Percentiles rank a stretch among this genome's conserved stretches.
These are phyloP conservation scores for Brassica cretica DNA, from an alignment of 345 rosid genomes.

Conservation along the genomic window DNA sequence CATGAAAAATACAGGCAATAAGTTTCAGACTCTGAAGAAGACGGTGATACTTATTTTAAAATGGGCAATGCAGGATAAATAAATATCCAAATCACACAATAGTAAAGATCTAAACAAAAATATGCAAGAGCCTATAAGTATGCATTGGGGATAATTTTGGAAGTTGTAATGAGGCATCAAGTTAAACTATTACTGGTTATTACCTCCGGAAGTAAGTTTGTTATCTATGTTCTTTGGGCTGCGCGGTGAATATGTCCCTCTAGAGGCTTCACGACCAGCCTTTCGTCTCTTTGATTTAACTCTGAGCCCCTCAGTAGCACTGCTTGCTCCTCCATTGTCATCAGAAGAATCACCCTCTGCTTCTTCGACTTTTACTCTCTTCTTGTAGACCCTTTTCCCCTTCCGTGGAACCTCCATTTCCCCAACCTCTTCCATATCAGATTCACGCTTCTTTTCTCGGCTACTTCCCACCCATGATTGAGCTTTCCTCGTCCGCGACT, in stretches of 20 bases:
- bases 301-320: slow-evolving; percentile 75
- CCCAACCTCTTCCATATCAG: slow-evolving; percentile 66
- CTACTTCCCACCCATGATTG: slow-evolving; percentile 48
- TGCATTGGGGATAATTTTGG: not conserved
- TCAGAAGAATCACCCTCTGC: slow-evolving; percentile 53
- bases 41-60: not conserved
- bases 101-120: not conserved
- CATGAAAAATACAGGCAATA: slow-evolving; percentile 18
- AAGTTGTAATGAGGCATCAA: not conserved
- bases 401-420: slow-evolving; percentile 61
- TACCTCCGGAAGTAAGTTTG: slow-evolving; percentile 72
- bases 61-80: not conserved
- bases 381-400: slow-evolving; percentile 58
- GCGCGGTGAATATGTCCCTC: slow-evolving; percentile 44
- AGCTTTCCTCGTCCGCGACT: slow-evolving; percentile 50
- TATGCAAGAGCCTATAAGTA: not conserved
- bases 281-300: slow-evolving; percentile 46
- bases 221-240: slow-evolving; percentile 58
- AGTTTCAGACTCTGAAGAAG: slow-evolving; percentile 7
- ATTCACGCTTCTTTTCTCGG: slow-evolving; percentile 42
- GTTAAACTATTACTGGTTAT: slow-evolving; percentile 11
- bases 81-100: not conserved
- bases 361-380: slow-evolving; percentile 58
- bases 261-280: slow-evolving; percentile 45
- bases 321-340: slow-evolving; percentile 78